Percentiles rank a stretch among this genome's conserved stretches.
Conservation (phyloP, 2,329 filamentous ascomycete genomes). For the Capronia epimyces region DNA sequence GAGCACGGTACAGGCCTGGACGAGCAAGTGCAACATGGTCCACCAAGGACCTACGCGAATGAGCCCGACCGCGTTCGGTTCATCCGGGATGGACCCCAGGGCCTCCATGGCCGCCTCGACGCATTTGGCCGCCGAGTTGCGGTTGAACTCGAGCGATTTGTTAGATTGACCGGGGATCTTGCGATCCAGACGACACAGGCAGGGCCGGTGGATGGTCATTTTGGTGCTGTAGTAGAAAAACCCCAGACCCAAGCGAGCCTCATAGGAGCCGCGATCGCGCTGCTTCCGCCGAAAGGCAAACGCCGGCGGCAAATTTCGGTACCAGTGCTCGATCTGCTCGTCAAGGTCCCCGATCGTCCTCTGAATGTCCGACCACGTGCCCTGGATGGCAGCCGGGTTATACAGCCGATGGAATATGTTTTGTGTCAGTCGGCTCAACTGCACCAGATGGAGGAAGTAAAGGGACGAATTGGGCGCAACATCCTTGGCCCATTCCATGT, state of each 20-base stretch:
- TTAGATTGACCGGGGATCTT: conserved; percentile 31
- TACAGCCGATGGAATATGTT: conserved; percentile 37
- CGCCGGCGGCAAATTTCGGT: conserved; percentile 35
- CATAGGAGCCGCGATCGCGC: conserved; percentile 31
- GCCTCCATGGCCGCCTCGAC: conserved; percentile 38
- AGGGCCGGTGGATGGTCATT: conserved; percentile 43
- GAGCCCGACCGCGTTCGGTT: conserved; percentile 38
- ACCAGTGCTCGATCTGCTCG: conserved; percentile 37
- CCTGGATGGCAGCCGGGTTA: conserved; percentile 35
- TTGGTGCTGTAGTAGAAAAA: conserved; percentile 43
- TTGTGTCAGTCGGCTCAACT: conserved; percentile 36
- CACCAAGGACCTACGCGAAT: conserved; percentile 42
- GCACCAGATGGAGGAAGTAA: conserved; percentile 39
- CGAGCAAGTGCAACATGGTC: conserved; percentile 43
- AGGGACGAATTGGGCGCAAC: conserved; percentile 36
- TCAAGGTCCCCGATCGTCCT: conserved; percentile 34
- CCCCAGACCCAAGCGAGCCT: conserved; percentile 39
- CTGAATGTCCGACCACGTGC: conserved; percentile 37
- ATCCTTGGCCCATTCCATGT: conserved; percentile 30
- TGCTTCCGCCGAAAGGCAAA: conserved; percentile 35
- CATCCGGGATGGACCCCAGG: conserved; percentile 40
- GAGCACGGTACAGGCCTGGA: conserved; percentile 42
- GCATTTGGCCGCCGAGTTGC: conserved; percentile 37
- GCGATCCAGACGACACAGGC: conserved; percentile 42
- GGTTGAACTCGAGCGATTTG: conserved; percentile 35